These are phyloP conservation scores for Boehmeria nivea DNA, from an alignment of 306 rosid genomes.

Conservation along the genomic window DNA sequence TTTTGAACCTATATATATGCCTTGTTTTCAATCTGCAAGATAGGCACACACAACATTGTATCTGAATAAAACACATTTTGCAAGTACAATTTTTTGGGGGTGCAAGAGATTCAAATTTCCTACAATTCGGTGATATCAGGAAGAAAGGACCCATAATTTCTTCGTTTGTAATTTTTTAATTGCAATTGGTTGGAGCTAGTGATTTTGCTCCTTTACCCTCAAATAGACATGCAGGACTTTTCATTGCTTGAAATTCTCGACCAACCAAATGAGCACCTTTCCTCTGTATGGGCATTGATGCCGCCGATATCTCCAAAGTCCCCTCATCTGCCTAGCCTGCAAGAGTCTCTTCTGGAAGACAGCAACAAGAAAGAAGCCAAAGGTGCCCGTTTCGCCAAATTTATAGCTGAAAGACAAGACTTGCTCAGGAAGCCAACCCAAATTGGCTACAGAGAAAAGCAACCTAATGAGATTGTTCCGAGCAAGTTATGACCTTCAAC, in stretches of 20 bases:
- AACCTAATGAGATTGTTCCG: constrained; percentile 30
- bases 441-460: constrained; percentile 31
- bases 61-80: too few species aligned
- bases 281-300: constrained; percentile 83
- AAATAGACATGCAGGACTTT: constrained; percentile 57
- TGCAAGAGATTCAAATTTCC: too few species aligned
- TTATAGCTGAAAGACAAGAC: constrained; percentile 64
- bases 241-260: constrained; percentile 59
- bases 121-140: too few species aligned
- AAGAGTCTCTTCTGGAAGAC: constrained; percentile 30
- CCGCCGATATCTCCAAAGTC: constrained; percentile 58
- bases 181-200: neutral
- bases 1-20: neutral
- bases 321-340: constrained; percentile 35
- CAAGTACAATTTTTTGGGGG: too few species aligned
- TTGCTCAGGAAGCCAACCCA: constrained; percentile 36
- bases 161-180: too few species aligned
- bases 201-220: too few species aligned
- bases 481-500: constrained; percentile 60
- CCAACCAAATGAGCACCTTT: constrained; percentile 54
- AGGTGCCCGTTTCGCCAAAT: constrained; percentile 76
- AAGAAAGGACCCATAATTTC: too few species aligned
- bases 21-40: neutral
- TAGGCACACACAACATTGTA: too few species aligned
- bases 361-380: constrained; percentile 38